phyloP scores from a whole-genome alignment of 257 asterid genomes.

The Nicotiana undulata region DNA sequence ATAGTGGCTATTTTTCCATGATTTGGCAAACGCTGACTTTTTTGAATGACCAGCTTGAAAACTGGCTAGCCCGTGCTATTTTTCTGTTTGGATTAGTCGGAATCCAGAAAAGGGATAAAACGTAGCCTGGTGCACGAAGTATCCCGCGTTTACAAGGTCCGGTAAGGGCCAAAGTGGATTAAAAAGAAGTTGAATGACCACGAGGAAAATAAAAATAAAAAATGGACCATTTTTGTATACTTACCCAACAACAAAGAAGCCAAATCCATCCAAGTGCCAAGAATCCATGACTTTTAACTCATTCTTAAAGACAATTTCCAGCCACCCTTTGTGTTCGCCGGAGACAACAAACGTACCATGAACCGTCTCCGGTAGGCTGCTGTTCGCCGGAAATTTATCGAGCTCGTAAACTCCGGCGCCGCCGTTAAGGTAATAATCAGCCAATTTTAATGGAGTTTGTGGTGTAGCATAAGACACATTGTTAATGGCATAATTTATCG shows the following conservation, averaged over 20 bases:
- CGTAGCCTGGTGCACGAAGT: no score
- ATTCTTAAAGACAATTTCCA: conserved; percentile 55
- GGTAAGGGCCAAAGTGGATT: no score
- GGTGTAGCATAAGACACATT: conserved; percentile 44
- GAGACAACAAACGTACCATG: conserved; percentile 46
- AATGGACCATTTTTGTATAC: not conserved
- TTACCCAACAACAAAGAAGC: conserved; percentile 64
- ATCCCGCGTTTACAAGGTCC: no score
- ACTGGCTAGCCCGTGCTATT: no score
- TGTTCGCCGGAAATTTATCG: conserved; percentile 35
- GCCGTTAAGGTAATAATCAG: conserved; percentile 48
- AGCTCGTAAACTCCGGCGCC: conserved; percentile 46
- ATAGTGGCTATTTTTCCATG: no score
- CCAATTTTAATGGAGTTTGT: conserved; percentile 45
- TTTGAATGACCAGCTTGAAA: no score
- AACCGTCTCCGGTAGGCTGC: conserved; percentile 11
- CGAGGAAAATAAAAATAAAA: not conserved
- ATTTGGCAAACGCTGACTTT: no score
- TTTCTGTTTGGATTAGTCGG: not conserved
- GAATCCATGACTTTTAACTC: conserved; percentile 27
- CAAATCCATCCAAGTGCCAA: conserved; percentile 74
- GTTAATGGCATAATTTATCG: conserved; percentile 32
- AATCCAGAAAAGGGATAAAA: no score
- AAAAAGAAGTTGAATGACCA: not conserved
- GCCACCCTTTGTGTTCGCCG: conserved; percentile 57